These are phyloP conservation scores for Naganishia randhawae DNA, from an alignment of 768 basidiomycete species.

Conservation along the genomic window DNA sequence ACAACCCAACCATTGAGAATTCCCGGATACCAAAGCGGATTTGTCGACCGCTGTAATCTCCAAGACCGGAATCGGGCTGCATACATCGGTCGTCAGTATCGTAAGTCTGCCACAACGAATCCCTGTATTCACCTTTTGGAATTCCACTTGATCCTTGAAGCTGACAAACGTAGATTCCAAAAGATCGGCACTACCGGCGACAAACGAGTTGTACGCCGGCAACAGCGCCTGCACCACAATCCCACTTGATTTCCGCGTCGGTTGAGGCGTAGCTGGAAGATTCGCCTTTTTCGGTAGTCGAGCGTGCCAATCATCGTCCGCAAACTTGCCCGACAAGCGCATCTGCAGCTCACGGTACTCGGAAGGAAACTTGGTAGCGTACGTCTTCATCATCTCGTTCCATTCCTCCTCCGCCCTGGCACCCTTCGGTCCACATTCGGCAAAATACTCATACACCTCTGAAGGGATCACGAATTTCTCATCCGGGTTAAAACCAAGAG, in stretches of 20 bases:
- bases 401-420: conserved; percentile 39
- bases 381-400: conserved; percentile 36
- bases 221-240: conserved; percentile 39
- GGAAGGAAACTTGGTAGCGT: conserved; percentile 34
- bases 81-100: not conserved
- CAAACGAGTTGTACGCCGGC: conserved; percentile 38
- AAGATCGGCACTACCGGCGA: conserved; percentile 43
- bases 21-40: conserved; percentile 49
- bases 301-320: conserved; percentile 36
- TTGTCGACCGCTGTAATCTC: conserved; percentile 46
- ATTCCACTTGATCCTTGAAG: conserved; percentile 41
- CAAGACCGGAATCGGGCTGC: conserved; percentile 39
- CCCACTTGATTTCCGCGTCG: conserved; percentile 42
- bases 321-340: conserved; percentile 37
- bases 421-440: conserved; percentile 36
- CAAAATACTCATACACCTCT: conserved; percentile 46
- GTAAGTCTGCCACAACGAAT: not conserved
- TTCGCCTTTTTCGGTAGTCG: conserved; percentile 36
- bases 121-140: conserved; percentile 40
- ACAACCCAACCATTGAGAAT: conserved; percentile 47
- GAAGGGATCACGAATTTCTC: conserved; percentile 42
- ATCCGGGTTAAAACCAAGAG: conserved; percentile 42
- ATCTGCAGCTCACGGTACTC: conserved; percentile 36
- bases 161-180: conserved; percentile 47
- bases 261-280: conserved; percentile 33